A percentile compares a stretch with the other conserved stretches of the same genome.
Conservation (phyloP, 192 early-diverging fungal genomes). For the Gonapodya sp. region DNA sequence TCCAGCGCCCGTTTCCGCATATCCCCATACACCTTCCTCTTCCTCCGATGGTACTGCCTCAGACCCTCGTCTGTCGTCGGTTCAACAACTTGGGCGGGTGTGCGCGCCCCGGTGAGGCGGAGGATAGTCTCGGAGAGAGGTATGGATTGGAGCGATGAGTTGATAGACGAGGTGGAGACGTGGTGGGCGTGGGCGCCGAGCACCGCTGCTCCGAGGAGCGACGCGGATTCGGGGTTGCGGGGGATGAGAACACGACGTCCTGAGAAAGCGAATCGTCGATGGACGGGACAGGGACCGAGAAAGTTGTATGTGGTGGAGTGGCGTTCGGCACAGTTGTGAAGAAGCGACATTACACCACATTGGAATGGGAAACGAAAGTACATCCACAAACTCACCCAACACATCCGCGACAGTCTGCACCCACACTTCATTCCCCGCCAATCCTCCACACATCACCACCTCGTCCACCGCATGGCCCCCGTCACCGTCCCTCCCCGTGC, state of each 20-base stretch:
- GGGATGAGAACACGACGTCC: constrained; percentile 43
- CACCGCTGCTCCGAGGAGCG: constrained; percentile 59
- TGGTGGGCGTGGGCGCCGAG: constrained; percentile 47
- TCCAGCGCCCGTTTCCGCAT: constrained; percentile 49
- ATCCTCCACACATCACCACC: constrained; percentile 56
- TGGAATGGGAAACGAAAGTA: too few species aligned
- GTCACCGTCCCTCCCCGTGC: neutral
- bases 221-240: constrained; percentile 41
- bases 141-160: neutral
- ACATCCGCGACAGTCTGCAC: constrained; percentile 52
- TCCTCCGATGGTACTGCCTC: constrained; percentile 33
- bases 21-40: constrained; percentile 41
- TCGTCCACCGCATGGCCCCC: constrained; percentile 43
- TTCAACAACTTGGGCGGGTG: constrained; percentile 30
- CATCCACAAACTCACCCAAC: constrained; percentile 15
- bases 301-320: too few species aligned
- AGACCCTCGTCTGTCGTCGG: constrained; percentile 26
- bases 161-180: constrained; percentile 11
- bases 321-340: too few species aligned
- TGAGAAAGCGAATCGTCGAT: too few species aligned
- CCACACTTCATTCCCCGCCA: constrained; percentile 50
- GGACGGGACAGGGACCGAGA: too few species aligned
- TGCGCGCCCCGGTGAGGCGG: constrained; percentile 19
- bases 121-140: neutral
- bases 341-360: too few species aligned